Conservation (phyloP, 306 rosid genomes). For the Albizia julibrissin region DNA sequence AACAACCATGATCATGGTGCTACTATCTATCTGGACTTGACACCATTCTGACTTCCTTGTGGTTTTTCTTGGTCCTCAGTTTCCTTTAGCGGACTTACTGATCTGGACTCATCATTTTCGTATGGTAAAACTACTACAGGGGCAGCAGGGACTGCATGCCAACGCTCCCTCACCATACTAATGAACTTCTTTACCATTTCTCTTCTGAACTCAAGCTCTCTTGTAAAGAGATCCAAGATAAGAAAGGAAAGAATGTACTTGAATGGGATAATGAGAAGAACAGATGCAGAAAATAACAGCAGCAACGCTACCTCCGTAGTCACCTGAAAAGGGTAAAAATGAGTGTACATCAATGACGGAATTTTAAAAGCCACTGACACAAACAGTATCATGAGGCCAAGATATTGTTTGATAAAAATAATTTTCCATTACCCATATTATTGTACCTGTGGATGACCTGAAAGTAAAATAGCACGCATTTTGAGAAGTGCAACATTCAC, state of each 20-base stretch:
- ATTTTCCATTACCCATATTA: constrained; percentile 16
- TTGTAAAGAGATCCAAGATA: constrained; percentile 77
- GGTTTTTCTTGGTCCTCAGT: constrained; percentile 45
- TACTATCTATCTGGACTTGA: constrained; percentile 2
- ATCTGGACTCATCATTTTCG: constrained; percentile 49
- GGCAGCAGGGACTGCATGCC: constrained; percentile 89
- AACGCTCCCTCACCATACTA: constrained; percentile 70
- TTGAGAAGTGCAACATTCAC: constrained; percentile 82
- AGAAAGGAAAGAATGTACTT: constrained; percentile 75
- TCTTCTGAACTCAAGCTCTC: constrained; percentile 82
- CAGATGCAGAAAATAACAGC: constrained; percentile 60
- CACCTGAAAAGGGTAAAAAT: constrained; percentile 55
- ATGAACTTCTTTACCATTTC: constrained; percentile 71
- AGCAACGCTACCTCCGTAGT: constrained; percentile 82
- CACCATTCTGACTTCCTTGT: constrained; percentile 42
- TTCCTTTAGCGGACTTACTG: constrained; percentile 49
- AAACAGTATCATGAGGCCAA: constrained; percentile 9
- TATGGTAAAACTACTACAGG: constrained; percentile 87
- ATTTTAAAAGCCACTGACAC: background rate
- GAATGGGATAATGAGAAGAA: constrained; percentile 74
- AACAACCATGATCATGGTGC: background rate
- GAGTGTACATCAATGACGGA: constrained; percentile 16
- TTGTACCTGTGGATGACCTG: constrained; percentile 93
- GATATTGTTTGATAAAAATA: constrained; percentile 5
- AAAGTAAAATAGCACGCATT: constrained; percentile 73